Base-by-base conservation (phyloP, 768 basidiomycete species). In the Naematelia aurantialba region DNA sequence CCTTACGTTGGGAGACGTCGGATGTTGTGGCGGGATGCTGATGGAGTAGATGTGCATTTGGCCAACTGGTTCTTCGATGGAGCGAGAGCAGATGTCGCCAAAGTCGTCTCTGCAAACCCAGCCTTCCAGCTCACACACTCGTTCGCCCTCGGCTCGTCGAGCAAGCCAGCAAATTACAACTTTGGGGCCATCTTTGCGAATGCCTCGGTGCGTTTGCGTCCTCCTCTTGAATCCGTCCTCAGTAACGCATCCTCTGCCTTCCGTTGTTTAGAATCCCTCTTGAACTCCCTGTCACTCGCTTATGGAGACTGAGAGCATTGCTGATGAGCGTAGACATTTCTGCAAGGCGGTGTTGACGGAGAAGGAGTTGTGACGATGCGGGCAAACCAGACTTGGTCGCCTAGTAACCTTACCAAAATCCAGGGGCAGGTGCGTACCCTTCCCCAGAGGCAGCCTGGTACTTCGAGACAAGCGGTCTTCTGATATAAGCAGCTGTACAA, bases 61-160 rank as follows among this genome's bases (percentile, higher is more conserved):
- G 88, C 87, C 46, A 96, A 94, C 81, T 94, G 88, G 80, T 85
- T 91, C 73, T 98, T 98, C 77, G 96, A 99, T 81, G 96, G 96
- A 65, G 96, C 89, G 25, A 83, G 93, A 67, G 96, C 94, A 29
- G 96, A 99, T 81, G 81, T 98, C 68, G 88, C 89, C 49, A 99
- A 98, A 80, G 87, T 84, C 68, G 82, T 98, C 68, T 94, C 91
- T 26, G 83, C 88, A 77, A 89, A 85, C 77, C 96, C 96, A n/a
- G 85, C 89, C 52, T 98, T 98, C 84, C 94, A 98, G 81, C 88
- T 97, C 69, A 93, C 92, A 61, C 96, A 99, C 78, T 89, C 91
- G 22, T 97, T 99, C 80, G 82, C 86, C 59, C 81, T 97, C 58
- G 96, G 91, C 19, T 91, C 90, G 19, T 87, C 89, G 76, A 84